These are phyloP conservation scores for Sicyos baderoa DNA, from an alignment of 306 rosid genomes.

Conservation along the genomic window DNA sequence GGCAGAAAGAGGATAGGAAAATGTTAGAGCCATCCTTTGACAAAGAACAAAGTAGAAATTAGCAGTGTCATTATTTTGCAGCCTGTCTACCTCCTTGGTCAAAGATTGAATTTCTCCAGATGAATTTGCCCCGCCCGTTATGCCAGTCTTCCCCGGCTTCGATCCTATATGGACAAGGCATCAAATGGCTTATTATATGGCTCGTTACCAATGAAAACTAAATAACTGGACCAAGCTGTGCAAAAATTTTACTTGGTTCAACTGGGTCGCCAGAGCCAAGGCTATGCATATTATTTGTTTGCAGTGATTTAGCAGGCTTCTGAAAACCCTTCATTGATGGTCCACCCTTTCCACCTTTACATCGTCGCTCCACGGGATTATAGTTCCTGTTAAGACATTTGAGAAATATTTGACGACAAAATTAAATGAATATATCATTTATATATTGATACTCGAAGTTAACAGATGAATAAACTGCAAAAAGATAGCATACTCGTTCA, in stretches of 20 bases:
- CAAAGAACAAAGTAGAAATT: slow-evolving; percentile 13
- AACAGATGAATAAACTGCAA: not conserved
- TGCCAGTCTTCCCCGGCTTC: slow-evolving; percentile 50
- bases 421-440: slow-evolving; percentile 12
- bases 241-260: slow-evolving; percentile 26
- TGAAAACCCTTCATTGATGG: slow-evolving; percentile 39
- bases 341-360: slow-evolving; percentile 60
- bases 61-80: slow-evolving; percentile 12
- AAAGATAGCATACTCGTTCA: slow-evolving; percentile 42
- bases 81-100: slow-evolving; percentile 59
- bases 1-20: not conserved
- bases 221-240: slow-evolving; percentile 18
- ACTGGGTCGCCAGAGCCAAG: slow-evolving; percentile 31
- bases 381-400: slow-evolving; percentile 46
- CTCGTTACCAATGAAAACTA: not conserved
- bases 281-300: slow-evolving; percentile 37
- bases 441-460: not conserved
- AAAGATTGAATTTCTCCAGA: slow-evolving; percentile 56
- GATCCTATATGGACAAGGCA: slow-evolving; percentile 36
- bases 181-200: slow-evolving; percentile 20
- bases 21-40: not conserved
- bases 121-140: slow-evolving; percentile 34
- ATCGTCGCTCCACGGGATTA: slow-evolving; percentile 75
- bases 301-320: slow-evolving; percentile 65
- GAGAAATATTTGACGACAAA: not conserved